Evolutionary conservation across 1,139 yeast genomes (phyloP), one percentile per base, ranked within the genome.

Genomic region (Protomyces pachydermus): DNA sequence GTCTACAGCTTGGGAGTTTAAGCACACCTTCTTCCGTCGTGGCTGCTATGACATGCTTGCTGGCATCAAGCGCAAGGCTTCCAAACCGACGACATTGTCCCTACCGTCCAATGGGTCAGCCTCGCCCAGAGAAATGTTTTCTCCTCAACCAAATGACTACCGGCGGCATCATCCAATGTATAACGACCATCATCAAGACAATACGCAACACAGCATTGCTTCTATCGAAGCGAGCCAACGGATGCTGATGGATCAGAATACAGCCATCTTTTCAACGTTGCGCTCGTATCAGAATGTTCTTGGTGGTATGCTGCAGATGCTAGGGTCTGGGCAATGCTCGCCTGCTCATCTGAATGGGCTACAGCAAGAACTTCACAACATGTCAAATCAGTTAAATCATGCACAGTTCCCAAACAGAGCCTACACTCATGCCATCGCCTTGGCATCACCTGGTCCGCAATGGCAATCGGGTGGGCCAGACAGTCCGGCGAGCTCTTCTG

Each of bases 1-100:
- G 38, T 67, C 71, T n/a, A 71, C 71, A 3, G 78, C 75, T 65
- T 91, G 98, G 98, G 96, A 89, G 74, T 91, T 91, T 76, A 86
- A 86, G 68, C 98, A 91, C 72, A 84, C 88, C 54, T 83, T 86
- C 50, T 91, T 91, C 75, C 82, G 81, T 70, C 85, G 88, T 67
- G 91, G 89, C 65, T 93, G 91, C 72, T 84, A 85, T 66, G 84
- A 81, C 54, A 79, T 85, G 10, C 76, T 89, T 64, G 78, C 84
- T 14, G 79, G 81, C 57, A 89, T 89, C 69, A 88, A 87, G 72
- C 78, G 96, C 67, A 78, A 96, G 54, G 77, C 79, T 0, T 76
- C 78, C 51, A 51, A 55, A 34, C 62, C 6, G 70, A 78, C 42
- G 4, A 48, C 62, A 3, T 56, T 38, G 20, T 25, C 50, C 23